Conservation (phyloP, 129 eudicot species). For the Smallanthus sonchifolius region DNA sequence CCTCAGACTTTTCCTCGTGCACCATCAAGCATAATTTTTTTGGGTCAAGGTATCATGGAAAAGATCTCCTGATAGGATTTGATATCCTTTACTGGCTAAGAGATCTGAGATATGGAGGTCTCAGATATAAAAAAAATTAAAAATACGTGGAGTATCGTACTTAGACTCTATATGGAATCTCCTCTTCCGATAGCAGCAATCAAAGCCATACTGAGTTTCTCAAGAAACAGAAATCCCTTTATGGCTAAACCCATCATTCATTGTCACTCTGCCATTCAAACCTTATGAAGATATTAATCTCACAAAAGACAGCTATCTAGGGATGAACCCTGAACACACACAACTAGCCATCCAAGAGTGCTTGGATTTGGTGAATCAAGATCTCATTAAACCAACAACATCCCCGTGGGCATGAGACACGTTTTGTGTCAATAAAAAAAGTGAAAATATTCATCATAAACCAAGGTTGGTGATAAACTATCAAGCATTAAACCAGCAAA, state of each 20-base stretch:
- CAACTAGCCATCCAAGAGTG: not conserved
- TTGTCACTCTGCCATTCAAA: not conserved
- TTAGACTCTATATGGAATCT: not conserved
- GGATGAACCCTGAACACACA: not conserved
- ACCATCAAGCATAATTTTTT: not conserved
- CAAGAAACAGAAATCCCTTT: not conserved
- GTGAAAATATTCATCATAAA: too few relatives aligned
- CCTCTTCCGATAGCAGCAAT: not conserved
- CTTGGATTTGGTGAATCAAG: not conserved
- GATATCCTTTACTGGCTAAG: not conserved
- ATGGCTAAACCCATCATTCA: not conserved
- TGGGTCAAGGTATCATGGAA: not conserved
- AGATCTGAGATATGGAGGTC: not conserved
- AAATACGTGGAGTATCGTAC: not conserved
- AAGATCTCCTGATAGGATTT: not conserved
- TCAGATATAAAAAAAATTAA: not conserved
- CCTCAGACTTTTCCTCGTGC: not conserved
- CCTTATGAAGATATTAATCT: constrained; percentile 3
- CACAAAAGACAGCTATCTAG: not conserved
- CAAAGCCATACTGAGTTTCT: not conserved
- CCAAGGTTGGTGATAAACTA: too few relatives aligned
- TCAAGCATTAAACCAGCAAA: too few relatives aligned
- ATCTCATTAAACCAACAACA: too few relatives aligned
- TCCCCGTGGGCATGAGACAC: too few relatives aligned
- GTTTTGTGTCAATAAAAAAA: too few relatives aligned